Conservation (phyloP, 2,329 filamentous ascomycete species). For the Xylaria sp. region DNA sequence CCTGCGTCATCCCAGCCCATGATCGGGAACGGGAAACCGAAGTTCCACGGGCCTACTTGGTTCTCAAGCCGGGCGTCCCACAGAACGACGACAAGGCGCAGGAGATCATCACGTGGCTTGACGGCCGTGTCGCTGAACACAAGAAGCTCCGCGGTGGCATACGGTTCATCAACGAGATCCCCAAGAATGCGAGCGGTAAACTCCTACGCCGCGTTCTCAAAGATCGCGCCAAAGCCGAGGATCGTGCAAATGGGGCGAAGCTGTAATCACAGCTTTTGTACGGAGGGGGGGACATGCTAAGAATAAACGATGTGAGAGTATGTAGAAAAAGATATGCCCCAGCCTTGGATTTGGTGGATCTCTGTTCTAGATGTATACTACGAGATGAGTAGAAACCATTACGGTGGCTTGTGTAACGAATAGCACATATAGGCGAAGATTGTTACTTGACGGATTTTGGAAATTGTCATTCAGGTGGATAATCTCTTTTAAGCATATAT, state of each 20-base stretch:
- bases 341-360: not conserved
- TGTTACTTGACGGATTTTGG: not conserved
- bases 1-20: constrained; percentile 71
- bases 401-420: not conserved
- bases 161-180: constrained; percentile 64
- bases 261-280: constrained; percentile 35
- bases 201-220: constrained; percentile 68
- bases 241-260: constrained; percentile 45
- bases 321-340: constrained; percentile 7
- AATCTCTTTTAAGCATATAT: not conserved
- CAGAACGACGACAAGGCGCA: constrained; percentile 52
- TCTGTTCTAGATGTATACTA: constrained; percentile 11
- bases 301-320: constrained; percentile 13
- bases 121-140: constrained; percentile 53
- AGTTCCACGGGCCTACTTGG: constrained; percentile 74
- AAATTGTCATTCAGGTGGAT: not conserved
- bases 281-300: not conserved
- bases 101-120: constrained; percentile 54
- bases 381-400: constrained; percentile 1
- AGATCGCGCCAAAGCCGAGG: constrained; percentile 54
- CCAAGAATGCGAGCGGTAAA: constrained; percentile 73
- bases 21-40: constrained; percentile 71
- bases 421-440: not conserved
- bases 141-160: constrained; percentile 54
- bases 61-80: constrained; percentile 55